Conservation (phyloP, 169 alveolate genomes). For the Cryptosporidium xiaoi region DNA sequence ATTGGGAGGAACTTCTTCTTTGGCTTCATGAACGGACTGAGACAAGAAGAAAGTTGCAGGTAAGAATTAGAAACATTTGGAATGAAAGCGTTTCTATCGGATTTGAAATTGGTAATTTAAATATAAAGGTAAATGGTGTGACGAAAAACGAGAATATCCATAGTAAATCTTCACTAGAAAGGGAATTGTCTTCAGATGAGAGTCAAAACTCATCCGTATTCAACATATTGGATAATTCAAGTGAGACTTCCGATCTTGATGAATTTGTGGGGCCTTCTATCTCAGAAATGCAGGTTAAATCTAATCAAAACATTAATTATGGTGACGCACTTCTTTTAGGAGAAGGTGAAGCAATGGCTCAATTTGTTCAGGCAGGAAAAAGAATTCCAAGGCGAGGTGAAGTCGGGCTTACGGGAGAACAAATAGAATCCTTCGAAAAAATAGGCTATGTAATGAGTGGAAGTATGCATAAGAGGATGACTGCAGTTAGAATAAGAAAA, state of each 20-base stretch:
- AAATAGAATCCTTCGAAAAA: conserved; percentile 88
- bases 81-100: conserved; percentile 1
- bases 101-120: not conserved
- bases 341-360: conserved; percentile 89
- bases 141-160: not conserved
- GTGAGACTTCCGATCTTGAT: not conserved
- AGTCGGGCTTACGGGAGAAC: conserved; percentile 92
- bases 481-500: conserved; percentile 90
- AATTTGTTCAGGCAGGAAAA: conserved; percentile 87
- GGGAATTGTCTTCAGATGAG: conserved; percentile 34
- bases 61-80: conserved; percentile 14
- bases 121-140: too few species aligned
- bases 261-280: conserved; percentile 22
- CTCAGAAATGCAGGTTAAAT: conserved; percentile 4
- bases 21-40: conserved; percentile 66
- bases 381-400: conserved; percentile 93
- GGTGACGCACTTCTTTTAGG: conserved; percentile 80
- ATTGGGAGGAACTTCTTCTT: conserved; percentile 3
- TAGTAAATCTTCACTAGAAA: conserved; percentile 43
- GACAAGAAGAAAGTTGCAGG: conserved; percentile 18
- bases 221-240: not conserved
- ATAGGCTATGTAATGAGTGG: conserved; percentile 95
- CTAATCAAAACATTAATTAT: conserved; percentile 65
- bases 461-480: conserved; percentile 87
- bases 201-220: not conserved